Evolutionary conservation across 495 filamentous ascomycete genomes (phyloP), one percentile per base, ranked within the genome.

Genomic region (Aspergillus carlsbadensis): DNA sequence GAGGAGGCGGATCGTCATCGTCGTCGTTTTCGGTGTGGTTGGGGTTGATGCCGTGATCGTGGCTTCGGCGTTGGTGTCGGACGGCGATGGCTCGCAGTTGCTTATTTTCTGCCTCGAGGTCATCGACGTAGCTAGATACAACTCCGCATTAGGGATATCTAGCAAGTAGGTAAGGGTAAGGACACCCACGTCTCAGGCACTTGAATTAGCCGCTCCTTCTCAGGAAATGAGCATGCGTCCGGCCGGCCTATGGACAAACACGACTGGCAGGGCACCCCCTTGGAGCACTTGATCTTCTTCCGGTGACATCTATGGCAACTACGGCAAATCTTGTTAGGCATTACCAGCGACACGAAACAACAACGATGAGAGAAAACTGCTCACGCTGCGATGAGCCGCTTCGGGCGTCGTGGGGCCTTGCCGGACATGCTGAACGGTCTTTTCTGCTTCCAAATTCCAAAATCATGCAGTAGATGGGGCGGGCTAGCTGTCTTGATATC

Each of bases 231-330:
- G 41, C 63, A 65, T 22, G 46, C 43, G 35, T 60, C 60, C 10
- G 13, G 49, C 18, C 53, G 34, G 2, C 52, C 37, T 6, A 54
- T 58, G 11, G 41, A 10, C 18, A 35, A 18, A 39, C 63, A 65
- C 20, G 26, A 15, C 49, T 53, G 43, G 36, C 63, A 65, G 4
- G 63, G 63, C 11, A 14, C 40, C 21, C 46, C 35, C 6, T 60
- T 60, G 14, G 63, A 63, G 36, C 63, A 65, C 41, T 60, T 65
- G 50, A 56, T 60, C 47, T 63, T 65, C 13, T 61, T 53, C 35
- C 48, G 45, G 18, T 63, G 56, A 35, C 63, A 65, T 33, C 57
- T 61, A 53, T 53, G 40, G 49, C 63, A 65, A 35, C 63, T 65
- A 21, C 42, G 31, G 39, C 8, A 26, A 24, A 35, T 18, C n/a